Evolutionary conservation across 441 rosid species (phyloP), one percentile per base, ranked within the genome.

Genomic region (Erysimum cheiri): DNA sequence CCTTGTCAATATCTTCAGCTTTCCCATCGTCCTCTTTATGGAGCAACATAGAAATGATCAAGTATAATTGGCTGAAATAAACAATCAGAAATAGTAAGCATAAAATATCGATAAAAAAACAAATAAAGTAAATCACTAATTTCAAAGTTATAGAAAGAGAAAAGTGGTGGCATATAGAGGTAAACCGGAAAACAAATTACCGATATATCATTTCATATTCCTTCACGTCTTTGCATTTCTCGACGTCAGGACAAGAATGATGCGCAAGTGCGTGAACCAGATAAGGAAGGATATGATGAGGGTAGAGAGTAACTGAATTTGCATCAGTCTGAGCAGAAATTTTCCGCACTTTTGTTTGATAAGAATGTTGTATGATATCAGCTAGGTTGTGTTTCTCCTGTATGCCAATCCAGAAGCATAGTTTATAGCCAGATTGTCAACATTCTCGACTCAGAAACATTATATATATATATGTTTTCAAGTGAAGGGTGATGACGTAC

Each of bases 351-450:
- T 88, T 93, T 73, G 94, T 78, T 81, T 93, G 97, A 78, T 82
- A 82, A 79, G 83, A 89, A 85, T 85, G 85, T 81, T 91, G 99
- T 78, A 93, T 80, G 50, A 96, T 87, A 64, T 96, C 99, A 76
- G 84, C 82, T 49, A 96, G 83, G 80, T 85, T 87, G 71, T 88
- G 96, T 81, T 87, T 93, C 70, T 89, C 99, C 99, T 96, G 96
- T 71, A 80, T 77, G 64, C 36, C 71, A 81, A 73, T 59, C 33
- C 64, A 60, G 39, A 64, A 8, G 39, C 17, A 65, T 53, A 43
- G 31, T 59, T 64, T 50, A 46, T 47, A 69, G 71, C 67, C 49
- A 70, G 15, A 70, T 49, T 32, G 15, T 65, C 44, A 65, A 36
- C 33, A 64, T 50, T 57, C 36, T 31, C 68, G 46, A 53, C 46